Evolutionary conservation across 495 filamentous ascomycete species (phyloP).

Genomic region (Lepraria neglecta): DNA sequence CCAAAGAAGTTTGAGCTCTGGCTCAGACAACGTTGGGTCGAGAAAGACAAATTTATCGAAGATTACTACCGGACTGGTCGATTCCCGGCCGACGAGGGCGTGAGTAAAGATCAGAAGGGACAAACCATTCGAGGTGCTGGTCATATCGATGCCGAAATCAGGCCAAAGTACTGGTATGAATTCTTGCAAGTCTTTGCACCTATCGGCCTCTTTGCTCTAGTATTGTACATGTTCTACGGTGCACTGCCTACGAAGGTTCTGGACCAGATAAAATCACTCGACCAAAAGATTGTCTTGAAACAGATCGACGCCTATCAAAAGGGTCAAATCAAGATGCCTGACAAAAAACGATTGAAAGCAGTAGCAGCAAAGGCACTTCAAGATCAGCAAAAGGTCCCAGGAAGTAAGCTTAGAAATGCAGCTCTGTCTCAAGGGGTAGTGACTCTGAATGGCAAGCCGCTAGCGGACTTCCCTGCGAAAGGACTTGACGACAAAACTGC

Average conservation of each 20-base stretch:
- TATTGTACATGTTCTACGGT: slow-evolving; percentile 31
- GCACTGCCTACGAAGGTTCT: slow-evolving; percentile 26
- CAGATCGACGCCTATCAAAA: slow-evolving; percentile 24
- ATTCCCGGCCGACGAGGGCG: slow-evolving; percentile 54
- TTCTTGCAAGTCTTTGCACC: slow-evolving; percentile 45
- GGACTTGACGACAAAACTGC: not conserved
- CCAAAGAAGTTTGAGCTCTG: slow-evolving; percentile 61
- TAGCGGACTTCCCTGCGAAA: slow-evolving; percentile 9
- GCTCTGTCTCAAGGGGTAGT: slow-evolving; percentile 19
- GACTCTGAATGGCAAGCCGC: slow-evolving; percentile 17
- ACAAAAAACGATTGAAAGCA: slow-evolving; percentile 22
- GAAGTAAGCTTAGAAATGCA: slow-evolving; percentile 19
- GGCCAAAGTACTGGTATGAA: slow-evolving; percentile 43
- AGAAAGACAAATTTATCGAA: slow-evolving; percentile 74
- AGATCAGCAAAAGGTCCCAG: slow-evolving; percentile 19
- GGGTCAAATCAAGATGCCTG: slow-evolving; percentile 24
- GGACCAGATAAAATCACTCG: slow-evolving; percentile 24
- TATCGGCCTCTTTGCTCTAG: slow-evolving; percentile 28
- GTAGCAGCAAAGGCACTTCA: slow-evolving; percentile 20
- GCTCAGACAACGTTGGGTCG: slow-evolving; percentile 68
- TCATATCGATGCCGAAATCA: slow-evolving; percentile 44
- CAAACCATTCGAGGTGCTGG: slow-evolving; percentile 25
- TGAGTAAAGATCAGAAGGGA: slow-evolving; percentile 21
- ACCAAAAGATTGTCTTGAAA: slow-evolving; percentile 24
- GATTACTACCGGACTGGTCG: slow-evolving; percentile 59